Percentiles rank a stretch among this genome's conserved stretches.
Evolutionary conservation across 1,139 yeast genomes (phyloP).

Genomic region (Suhomyces taliae): DNA sequence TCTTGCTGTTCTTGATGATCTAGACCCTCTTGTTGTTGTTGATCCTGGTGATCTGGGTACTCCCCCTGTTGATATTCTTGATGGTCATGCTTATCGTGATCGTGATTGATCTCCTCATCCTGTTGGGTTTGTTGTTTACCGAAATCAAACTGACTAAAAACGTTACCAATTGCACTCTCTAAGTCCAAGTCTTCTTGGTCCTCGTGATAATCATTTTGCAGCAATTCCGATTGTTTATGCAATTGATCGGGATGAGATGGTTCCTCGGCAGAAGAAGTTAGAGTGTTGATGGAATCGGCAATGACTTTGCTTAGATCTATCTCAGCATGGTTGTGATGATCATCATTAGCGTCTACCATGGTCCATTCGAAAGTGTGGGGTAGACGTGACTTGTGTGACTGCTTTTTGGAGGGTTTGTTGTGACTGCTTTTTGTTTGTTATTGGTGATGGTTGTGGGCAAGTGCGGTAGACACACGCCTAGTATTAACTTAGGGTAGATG

Average conservation of each 20-base stretch:
- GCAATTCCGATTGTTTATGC: slow-evolving; percentile 7
- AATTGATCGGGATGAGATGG: slow-evolving; percentile 1
- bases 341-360: slow-evolving; percentile 6
- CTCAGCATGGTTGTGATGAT: slow-evolving; percentile 6
- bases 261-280: slow-evolving; percentile 5
- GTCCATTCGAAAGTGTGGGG: not conserved
- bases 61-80: not conserved
- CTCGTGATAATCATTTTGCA: slow-evolving; percentile 10
- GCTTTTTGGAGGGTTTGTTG: slow-evolving; percentile 12
- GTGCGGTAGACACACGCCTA: slow-evolving; percentile 1
- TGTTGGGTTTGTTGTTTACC: slow-evolving; percentile 1
- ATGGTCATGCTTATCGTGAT: not conserved
- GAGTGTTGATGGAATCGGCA: slow-evolving; percentile 13
- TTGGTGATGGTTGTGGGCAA: slow-evolving; percentile 1
- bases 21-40: not conserved
- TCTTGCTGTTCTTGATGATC: not conserved
- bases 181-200: slow-evolving; percentile 18
- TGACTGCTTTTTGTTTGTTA: slow-evolving; percentile 9
- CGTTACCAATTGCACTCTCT: slow-evolving; percentile 41
- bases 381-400: slow-evolving; percentile 14
- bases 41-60: not conserved
- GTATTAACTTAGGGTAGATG: not conserved
- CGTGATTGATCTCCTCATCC: slow-evolving; percentile 1
- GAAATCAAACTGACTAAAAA: slow-evolving; percentile 32
- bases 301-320: slow-evolving; percentile 14